Evolutionary conservation across 2,329 filamentous ascomycete species (phyloP), one percentile per base, ranked within the genome.

Genomic region (Chaetomiaceae sp.): DNA sequence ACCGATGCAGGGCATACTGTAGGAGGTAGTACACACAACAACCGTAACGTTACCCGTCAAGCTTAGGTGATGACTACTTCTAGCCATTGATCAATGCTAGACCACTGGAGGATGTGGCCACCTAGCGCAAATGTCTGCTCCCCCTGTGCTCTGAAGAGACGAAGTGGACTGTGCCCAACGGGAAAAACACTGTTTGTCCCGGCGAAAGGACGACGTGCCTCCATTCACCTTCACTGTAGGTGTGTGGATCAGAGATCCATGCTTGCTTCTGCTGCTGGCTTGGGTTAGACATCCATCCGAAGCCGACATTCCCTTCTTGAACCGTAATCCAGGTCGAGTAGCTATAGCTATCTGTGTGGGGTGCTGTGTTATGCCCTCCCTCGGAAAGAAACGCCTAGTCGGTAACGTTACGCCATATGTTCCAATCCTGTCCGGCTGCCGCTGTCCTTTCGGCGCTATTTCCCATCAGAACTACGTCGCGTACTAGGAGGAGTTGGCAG

Each of bases 381-480:
- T 70, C 60, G 4, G 63, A 66, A 50, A 69, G 48, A 17, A 70
- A 61, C 4, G 64, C 65, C 66, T 65, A 69, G 42, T 69, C 61
- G 3, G 65, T 53, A 38, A 70, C 61, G 39, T 69, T 61, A 22
- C 59, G 62, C 68, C 66, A 69, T 52, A 65, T 62, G 48, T 65
- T 64, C 67, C 65, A 69, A 31, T 68, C 56, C 51, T 64, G 58
- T 11, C 58, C 56, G 23, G 61, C 55, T 1, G 63, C 66, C 33
- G 59, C 58, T 17, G 54, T 59, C 43, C 65, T 61, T 55, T 66
- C 62, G 8, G 63, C 64, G 15, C 62, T 60, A 31, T 50, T 47
- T 50, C 70, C 73, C 22, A 61, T 76, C 17, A 78, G 64, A 61
- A 66, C 59, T n/a, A 61, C 59, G 56, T 66, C 61, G 4, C 64